These are phyloP conservation scores for Heliocybe sulcata DNA, from an alignment of 1,284 basidiomycete genomes.

Conservation along the genomic window DNA sequence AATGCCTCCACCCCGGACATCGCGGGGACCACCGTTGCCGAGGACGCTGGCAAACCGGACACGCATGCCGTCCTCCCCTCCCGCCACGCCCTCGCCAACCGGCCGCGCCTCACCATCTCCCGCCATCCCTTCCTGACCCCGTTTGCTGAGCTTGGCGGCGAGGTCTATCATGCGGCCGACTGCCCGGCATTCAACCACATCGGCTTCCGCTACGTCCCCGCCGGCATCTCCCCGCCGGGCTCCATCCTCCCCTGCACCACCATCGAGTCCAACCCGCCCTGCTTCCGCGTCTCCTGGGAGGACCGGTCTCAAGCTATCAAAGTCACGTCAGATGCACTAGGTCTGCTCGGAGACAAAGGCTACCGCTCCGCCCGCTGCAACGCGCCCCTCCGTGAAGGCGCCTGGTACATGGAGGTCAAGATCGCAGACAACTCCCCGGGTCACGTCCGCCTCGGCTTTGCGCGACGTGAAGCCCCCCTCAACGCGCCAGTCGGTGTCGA, in stretches of 20 bases:
- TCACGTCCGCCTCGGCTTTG: constrained; percentile 91
- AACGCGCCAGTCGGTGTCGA: constrained; percentile 93
- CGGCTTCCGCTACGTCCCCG: constrained; percentile 76
- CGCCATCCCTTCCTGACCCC: constrained; percentile 62
- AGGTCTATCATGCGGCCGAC: constrained; percentile 46
- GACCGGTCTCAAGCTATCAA: constrained; percentile 78
- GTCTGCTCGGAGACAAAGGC: constrained; percentile 79
- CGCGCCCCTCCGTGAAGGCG: constrained; percentile 83
- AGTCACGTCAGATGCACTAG: constrained; percentile 76
- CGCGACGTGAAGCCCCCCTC: constrained; percentile 82
- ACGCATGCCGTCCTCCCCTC: constrained; percentile 47
- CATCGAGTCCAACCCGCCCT: constrained; percentile 66
- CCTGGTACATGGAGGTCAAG: constrained; percentile 92
- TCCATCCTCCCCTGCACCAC: constrained; percentile 61
- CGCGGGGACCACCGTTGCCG: constrained; percentile 18
- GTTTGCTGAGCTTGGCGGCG: constrained; percentile 35
- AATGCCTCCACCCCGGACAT: constrained; percentile 11
- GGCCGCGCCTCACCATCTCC: constrained; percentile 63
- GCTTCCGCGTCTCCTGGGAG: constrained; percentile 77
- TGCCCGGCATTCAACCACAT: constrained; percentile 67
- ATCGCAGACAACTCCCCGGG: constrained; percentile 26
- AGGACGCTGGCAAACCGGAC: constrained; percentile 10
- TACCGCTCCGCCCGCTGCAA: constrained; percentile 89
- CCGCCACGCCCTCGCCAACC: constrained; percentile 54
- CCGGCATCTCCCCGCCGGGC: constrained; percentile 63